phyloP scores from a whole-genome alignment of 768 basidiomycete genomes.

The Rickenella mellea region DNA sequence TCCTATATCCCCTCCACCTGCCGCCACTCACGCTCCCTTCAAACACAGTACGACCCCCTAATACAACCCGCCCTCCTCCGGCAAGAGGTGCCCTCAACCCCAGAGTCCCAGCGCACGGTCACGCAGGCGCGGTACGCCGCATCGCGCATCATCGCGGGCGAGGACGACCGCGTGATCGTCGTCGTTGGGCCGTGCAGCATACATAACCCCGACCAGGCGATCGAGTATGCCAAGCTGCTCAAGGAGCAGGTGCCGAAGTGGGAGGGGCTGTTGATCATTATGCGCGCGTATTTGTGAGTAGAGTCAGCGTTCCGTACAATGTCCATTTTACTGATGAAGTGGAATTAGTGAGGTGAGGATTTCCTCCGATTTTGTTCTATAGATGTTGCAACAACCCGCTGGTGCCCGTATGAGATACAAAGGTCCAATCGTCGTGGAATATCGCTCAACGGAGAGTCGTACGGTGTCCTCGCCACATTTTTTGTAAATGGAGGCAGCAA shows the following conservation, averaged over 20 bases:
- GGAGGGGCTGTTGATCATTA: constrained; percentile 80
- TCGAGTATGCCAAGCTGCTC: constrained; percentile 71
- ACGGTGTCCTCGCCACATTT: no score
- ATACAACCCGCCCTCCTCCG: constrained; percentile 87
- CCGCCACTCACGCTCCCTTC: background rate
- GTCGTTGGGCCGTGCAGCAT: constrained; percentile 96
- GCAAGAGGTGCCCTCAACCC: constrained; percentile 70
- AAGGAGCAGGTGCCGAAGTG: constrained; percentile 56
- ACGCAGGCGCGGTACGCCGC: constrained; percentile 70
- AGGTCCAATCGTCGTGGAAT: no score
- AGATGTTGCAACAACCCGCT: no score
- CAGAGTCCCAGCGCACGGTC: constrained; percentile 63
- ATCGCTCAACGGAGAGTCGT: no score
- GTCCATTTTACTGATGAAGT: constrained; percentile 1
- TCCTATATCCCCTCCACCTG: background rate
- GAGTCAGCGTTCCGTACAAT: constrained; percentile 3
- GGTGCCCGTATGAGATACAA: no score
- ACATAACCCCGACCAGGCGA: constrained; percentile 78
- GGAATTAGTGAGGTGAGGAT: background rate
- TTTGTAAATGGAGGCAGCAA: no score
- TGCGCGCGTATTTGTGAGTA: constrained; percentile 96
- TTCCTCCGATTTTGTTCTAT: constrained; percentile 6
- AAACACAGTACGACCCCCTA: constrained; percentile 81
- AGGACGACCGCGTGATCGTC: constrained; percentile 80
- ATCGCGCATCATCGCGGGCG: constrained; percentile 72